Evolutionary conservation across 208 protist genomes (phyloP).

Genomic region (Phytomonas francai): DNA sequence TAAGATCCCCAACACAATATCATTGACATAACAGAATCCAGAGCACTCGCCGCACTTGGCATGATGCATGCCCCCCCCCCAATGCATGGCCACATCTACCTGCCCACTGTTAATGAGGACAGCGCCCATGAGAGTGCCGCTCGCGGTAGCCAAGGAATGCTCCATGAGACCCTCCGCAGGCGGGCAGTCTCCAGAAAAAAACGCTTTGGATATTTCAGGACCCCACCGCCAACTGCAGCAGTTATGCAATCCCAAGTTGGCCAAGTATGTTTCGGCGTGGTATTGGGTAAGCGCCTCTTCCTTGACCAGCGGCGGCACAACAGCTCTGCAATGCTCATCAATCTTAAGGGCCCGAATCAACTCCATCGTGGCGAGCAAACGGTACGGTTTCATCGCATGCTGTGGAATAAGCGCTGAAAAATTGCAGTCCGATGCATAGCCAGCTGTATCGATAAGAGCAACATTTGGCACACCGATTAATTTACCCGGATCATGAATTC

Average conservation of each 20-base stretch:
- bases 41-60: conserved; percentile 95
- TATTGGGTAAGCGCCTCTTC: conserved; percentile 54
- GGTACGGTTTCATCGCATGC: conserved; percentile 89
- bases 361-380: conserved; percentile 76
- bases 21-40: conserved; percentile 99
- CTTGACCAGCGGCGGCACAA: conserved; percentile 71
- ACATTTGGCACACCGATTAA: conserved; percentile 15
- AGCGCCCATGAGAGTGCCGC: conserved; percentile 79
- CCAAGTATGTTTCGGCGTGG: conserved; percentile 72
- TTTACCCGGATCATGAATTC: neutral
- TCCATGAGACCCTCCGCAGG: conserved; percentile 84
- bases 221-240: conserved; percentile 79
- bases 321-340: conserved; percentile 43
- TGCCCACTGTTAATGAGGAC: conserved; percentile 75
- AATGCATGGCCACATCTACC: conserved; percentile 96
- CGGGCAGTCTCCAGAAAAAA: conserved; percentile 85
- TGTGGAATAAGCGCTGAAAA: conserved; percentile 77
- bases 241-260: conserved; percentile 81
- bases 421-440: conserved; percentile 81
- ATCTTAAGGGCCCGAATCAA: conserved; percentile 56
- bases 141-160: conserved; percentile 77
- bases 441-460: conserved; percentile 73
- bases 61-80: conserved; percentile 99
- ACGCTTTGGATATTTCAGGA: conserved; percentile 65
- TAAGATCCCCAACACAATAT: conserved; percentile 99